These are phyloP conservation scores for Orbilia ellipsospora DNA, from an alignment of 2,329 filamentous ascomycete genomes.

Conservation along the genomic window DNA sequence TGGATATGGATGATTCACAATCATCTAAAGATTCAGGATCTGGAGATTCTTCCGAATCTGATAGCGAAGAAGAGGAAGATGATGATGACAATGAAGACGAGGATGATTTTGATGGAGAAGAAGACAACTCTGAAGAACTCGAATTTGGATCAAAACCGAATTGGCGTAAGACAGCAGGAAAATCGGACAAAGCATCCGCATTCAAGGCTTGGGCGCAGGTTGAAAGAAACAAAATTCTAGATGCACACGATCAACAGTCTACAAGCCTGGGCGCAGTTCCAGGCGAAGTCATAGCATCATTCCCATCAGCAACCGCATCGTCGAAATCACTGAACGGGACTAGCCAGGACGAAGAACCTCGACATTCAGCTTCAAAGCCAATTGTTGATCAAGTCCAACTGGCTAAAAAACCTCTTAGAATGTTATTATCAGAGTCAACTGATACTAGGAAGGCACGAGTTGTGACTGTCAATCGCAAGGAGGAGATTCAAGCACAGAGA, in stretches of 20 bases:
- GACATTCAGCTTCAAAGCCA: conserved; percentile 19
- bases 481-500: conserved; percentile 81
- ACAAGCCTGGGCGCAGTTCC: conserved; percentile 61
- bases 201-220: conserved; percentile 95
- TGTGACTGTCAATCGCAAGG: conserved; percentile 65
- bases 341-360: conserved; percentile 39
- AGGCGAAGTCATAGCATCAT: conserved; percentile 61
- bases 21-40: conserved; percentile 1
- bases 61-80: conserved; percentile 27
- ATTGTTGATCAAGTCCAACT: conserved; percentile 21
- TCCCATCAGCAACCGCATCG: conserved; percentile 59
- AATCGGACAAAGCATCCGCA: conserved; percentile 69
- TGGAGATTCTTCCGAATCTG: background rate
- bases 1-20: conserved; percentile 2
- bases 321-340: conserved; percentile 61
- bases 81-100: conserved; percentile 10
- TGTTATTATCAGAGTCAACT: conserved; percentile 37
- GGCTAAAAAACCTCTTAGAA: conserved; percentile 32
- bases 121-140: conserved; percentile 46
- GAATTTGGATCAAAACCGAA: conserved; percentile 60
- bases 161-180: conserved; percentile 60
- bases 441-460: conserved; percentile 30
- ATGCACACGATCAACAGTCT: conserved; percentile 67
- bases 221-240: conserved; percentile 84
- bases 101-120: conserved; percentile 63